A percentile compares a stretch with the other conserved stretches of the same genome.
phyloP scores from a whole-genome alignment of 192 early-diverging fungal species.

The Pilaira anomala region DNA sequence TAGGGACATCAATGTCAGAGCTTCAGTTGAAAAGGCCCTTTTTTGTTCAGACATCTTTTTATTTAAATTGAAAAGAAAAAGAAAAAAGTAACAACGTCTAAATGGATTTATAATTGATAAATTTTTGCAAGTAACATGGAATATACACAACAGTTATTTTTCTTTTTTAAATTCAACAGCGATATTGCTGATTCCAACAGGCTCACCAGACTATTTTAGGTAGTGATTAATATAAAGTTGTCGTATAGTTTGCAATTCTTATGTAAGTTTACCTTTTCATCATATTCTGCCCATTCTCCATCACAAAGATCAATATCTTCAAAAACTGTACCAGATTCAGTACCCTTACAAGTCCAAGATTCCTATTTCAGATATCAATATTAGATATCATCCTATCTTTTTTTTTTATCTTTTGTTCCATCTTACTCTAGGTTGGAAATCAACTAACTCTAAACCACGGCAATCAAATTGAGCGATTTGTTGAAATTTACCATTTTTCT shows the following conservation, averaged over 20 bases:
- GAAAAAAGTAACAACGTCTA: not conserved
- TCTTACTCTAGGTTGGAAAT: conserved; percentile 62
- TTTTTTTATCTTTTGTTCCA: not conserved
- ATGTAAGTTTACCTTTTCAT: conserved; percentile 75
- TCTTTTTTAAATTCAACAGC: conserved; percentile 55
- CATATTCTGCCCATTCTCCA: conserved; percentile 87
- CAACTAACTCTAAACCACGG: conserved; percentile 79
- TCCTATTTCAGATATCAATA: conserved; percentile 6
- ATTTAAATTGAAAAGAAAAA: not conserved
- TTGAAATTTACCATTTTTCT: conserved; percentile 55
- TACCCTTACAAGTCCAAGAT: conserved; percentile 63
- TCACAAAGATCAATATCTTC: conserved; percentile 78
- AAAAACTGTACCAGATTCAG: conserved; percentile 68
- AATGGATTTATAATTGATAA: not conserved
- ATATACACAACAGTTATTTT: conserved; percentile 40
- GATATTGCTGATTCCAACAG: conserved; percentile 65
- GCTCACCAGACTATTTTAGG: conserved; percentile 44
- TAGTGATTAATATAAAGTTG: no score
- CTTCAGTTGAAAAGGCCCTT: conserved; percentile 16
- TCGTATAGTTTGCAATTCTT: no score
- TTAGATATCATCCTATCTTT: conserved; percentile 35
- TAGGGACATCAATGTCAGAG: conserved; percentile 19
- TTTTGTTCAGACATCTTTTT: not conserved
- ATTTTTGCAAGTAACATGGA: no score
- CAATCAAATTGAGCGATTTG: conserved; percentile 72